Base-by-base conservation (phyloP, 2,329 filamentous ascomycete species). In the Rutstroemia sp. region DNA sequence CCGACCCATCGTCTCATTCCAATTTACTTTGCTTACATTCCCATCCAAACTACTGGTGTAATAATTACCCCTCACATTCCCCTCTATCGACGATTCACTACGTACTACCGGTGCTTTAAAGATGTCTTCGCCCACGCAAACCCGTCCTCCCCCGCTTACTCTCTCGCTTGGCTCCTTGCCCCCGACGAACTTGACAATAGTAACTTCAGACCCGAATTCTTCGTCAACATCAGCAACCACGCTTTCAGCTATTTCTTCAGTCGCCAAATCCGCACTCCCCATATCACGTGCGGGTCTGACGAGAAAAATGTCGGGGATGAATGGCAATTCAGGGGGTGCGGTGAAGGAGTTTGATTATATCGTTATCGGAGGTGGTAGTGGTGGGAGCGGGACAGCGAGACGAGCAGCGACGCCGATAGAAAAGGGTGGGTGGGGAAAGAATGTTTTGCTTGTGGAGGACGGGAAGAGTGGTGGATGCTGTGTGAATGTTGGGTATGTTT, bases 301-400 rank as follows among this genome's bases (percentile, higher is more conserved):
- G 4, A 51, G 53, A 12, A 56, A 56, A 37, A 45, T 56, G 19
- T 27, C 53, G 14, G 53, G 7, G 3, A n/a, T 51, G 3, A 3
- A 16, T 8, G 19, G 4, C 10, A 41, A 8, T 27, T 30, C 12
- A 5, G 21, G 18, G n/a, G 44, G 16, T 10, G 19, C 37, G 42
- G 66, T 70, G 34, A 73, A 75, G 58, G 69, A 73, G 58, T 79
- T 76, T 66, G 77, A 80, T 63, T 79, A 76, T 62, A 78, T 80
- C 54, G 77, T 79, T 58, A 74, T 79, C 59, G 77, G 77, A 42
- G 77, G 77, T 62, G 77, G 77, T 42, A 75, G 72, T 61, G 77
- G 77, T 57, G 77, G 77, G 23, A 75, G 71, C 62, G 77, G 74
- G 55, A 74, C 75, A 54, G 75, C 73, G 47, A 72, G 76, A 58